These are phyloP conservation scores for Phialophora tarda DNA, from an alignment of 2,329 filamentous ascomycete species.

Conservation along the genomic window DNA sequence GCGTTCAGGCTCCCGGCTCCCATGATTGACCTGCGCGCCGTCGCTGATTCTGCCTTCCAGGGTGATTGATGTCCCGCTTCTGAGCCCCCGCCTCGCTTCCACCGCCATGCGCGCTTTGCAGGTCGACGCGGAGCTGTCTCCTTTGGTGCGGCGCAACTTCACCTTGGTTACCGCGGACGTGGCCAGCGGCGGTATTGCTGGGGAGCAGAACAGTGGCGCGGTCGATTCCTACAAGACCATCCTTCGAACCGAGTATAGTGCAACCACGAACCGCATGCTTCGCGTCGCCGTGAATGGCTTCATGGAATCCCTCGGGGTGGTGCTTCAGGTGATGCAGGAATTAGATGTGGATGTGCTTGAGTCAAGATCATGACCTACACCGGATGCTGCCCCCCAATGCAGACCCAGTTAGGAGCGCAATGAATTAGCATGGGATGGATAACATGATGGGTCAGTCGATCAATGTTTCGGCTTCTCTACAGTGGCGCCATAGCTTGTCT, in stretches of 20 bases:
- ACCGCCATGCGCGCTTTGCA: conserved; percentile 76
- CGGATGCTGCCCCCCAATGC: neutral
- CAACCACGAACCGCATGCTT: conserved; percentile 94
- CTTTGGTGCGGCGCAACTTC: conserved; percentile 76
- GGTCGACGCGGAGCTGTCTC: conserved; percentile 88
- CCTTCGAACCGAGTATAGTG: conserved; percentile 77
- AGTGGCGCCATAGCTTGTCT: neutral
- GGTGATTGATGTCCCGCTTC: conserved; percentile 78
- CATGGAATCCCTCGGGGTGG: conserved; percentile 84
- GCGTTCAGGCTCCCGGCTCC: conserved; percentile 18
- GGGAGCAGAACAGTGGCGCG: conserved; percentile 32
- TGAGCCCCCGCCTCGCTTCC: conserved; percentile 75
- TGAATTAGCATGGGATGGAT: neutral
- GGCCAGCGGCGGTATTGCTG: conserved; percentile 36
- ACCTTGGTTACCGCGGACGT: conserved; percentile 57
- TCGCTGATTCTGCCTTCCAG: conserved; percentile 51
- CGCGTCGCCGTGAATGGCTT: conserved; percentile 95
- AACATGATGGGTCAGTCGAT: neutral
- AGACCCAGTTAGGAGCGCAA: neutral
- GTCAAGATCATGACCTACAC: conserved; percentile 22
- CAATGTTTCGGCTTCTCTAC: neutral
- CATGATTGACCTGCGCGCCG: neutral
- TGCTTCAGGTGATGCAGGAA: conserved; percentile 88
- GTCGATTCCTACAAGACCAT: conserved; percentile 55
- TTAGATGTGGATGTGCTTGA: conserved; percentile 82